Evolutionary conservation across 371 early-diverging fungal genomes (phyloP), one percentile per base, ranked within the genome.

Genomic region (Rhizopus arrhizus): DNA sequence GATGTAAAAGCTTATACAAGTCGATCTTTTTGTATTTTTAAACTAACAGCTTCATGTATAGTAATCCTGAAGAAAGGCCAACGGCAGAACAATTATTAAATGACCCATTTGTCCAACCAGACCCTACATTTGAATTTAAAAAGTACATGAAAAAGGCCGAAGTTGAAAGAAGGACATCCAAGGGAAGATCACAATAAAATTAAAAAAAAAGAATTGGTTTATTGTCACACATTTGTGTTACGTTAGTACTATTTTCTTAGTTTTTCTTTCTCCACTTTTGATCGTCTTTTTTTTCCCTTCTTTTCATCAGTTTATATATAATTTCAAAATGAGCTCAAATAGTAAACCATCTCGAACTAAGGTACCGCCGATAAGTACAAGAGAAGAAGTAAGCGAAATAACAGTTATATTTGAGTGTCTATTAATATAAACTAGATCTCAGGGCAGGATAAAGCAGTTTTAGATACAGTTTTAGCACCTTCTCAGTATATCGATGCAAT

Each of bases 31-130:
- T 42, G 31, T 36, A 51, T 29, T 56, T 38, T 58, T 33, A 53
- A 28, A 43, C n/a, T 54, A 28, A 11, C 58, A 32, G 6, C 40
- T 32, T 43, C n/a, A 5, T 43, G 16, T 41, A 50, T 16, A 75
- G 84, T 29, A 83, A 90, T 64, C 88, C 92, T 2, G 81, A 77
- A 15, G 62, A 67, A 13, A 75, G 93, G 41, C 86, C 88, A 45
- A 83, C 90, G 0, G 93, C 92, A 0, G 65, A 74, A 10, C 78
- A 89, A 35, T 74, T 93, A 41, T 66, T 86, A 10, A 45, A 61
- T 1, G 81, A 87, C 65, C 70, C 82, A 8, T 87, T 85, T 68
- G 77, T 78, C 36, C 73, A 77, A 40, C 76, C 80, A 45, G 79
- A 84, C 31, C 65, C 78, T 29, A 70, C 74, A 32, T 87, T 83